Evolutionary conservation across 108 stramenopile species (phyloP).

Genomic region (Skeletonema costatum): DNA sequence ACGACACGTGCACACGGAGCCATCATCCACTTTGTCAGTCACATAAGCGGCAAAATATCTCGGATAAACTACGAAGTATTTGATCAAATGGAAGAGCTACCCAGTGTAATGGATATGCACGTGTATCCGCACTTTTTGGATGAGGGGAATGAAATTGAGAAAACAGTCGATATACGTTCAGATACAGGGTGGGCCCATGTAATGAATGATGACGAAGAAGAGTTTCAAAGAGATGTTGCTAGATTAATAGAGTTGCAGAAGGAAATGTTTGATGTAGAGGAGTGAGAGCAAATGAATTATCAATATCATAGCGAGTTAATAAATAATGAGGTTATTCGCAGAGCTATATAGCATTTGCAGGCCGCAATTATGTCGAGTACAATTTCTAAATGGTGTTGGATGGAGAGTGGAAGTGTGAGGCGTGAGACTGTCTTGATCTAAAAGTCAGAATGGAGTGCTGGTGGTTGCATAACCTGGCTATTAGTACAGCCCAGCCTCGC

Average conservation of each 20-base stretch:
- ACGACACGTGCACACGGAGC: slow-evolving; percentile 58
- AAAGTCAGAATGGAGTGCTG: too few relatives aligned
- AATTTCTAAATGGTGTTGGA: too few relatives aligned
- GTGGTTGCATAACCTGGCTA: too few relatives aligned
- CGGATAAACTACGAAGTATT: slow-evolving; percentile 56
- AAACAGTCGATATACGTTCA: slow-evolving; percentile 71
- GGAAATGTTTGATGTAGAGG: slow-evolving; percentile 64
- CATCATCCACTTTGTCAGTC: slow-evolving; percentile 78
- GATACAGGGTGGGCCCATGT: slow-evolving; percentile 89
- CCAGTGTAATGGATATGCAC: slow-evolving; percentile 71
- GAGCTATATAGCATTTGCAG: too few relatives aligned
- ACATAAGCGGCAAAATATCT: slow-evolving; percentile 57
- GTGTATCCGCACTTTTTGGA: slow-evolving; percentile 69
- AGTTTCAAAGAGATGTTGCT: slow-evolving; percentile 68
- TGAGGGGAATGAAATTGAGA: slow-evolving; percentile 56
- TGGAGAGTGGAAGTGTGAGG: too few relatives aligned
- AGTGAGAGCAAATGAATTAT: neutral
- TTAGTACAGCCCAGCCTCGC: too few relatives aligned
- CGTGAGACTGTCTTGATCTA: too few relatives aligned
- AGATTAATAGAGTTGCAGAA: slow-evolving; percentile 81
- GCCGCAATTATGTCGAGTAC: too few relatives aligned
- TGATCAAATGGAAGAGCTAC: slow-evolving; percentile 67
- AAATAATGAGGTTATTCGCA: neutral
- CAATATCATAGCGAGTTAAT: too few relatives aligned
- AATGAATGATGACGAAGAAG: slow-evolving; percentile 66